These are phyloP conservation scores for Butyriboletus appendiculatus DNA, from an alignment of 1,284 basidiomycete genomes.

Conservation along the genomic window DNA sequence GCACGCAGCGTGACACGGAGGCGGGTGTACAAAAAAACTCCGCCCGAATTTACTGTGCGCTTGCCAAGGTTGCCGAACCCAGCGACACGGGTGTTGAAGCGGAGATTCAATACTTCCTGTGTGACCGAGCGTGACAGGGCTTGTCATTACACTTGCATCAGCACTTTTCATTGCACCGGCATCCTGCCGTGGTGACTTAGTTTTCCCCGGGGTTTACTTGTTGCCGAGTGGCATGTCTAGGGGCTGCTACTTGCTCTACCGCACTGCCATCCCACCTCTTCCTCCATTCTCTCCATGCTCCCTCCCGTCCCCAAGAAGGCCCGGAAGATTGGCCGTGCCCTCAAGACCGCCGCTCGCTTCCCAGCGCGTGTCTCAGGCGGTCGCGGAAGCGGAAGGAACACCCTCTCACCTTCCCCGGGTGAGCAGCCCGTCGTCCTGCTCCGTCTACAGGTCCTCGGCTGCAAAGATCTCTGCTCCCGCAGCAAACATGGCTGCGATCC, in stretches of 20 bases:
- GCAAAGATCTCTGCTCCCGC: conserved; percentile 60
- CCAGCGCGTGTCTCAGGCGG: conserved; percentile 46
- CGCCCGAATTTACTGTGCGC: too few relatives aligned
- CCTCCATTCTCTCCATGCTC: conserved; percentile 24
- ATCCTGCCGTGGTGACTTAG: too few relatives aligned
- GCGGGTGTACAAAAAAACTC: too few relatives aligned
- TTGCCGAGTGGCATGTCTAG: conserved; percentile 9
- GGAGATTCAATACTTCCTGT: too few relatives aligned
- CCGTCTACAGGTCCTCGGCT: conserved; percentile 65
- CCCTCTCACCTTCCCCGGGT: conserved; percentile 54
- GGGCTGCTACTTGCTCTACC: conserved; percentile 21
- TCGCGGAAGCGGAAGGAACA: conserved; percentile 40
- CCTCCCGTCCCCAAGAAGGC: conserved; percentile 43
- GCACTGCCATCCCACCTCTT: not conserved
- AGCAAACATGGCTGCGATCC: conserved; percentile 75
- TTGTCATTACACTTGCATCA: too few relatives aligned
- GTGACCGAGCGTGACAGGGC: too few relatives aligned
- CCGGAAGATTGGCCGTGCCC: conserved; percentile 47
- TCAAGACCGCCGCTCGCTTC: conserved; percentile 48
- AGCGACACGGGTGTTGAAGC: too few relatives aligned
- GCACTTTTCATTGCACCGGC: too few relatives aligned
- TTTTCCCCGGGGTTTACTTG: conserved; percentile 1
- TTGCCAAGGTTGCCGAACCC: too few relatives aligned
- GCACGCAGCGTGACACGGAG: too few relatives aligned
- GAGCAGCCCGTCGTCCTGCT: conserved; percentile 68